Evolutionary conservation across 306 rosid genomes (phyloP).

Genomic region (Chamaecrista fasciculata): DNA sequence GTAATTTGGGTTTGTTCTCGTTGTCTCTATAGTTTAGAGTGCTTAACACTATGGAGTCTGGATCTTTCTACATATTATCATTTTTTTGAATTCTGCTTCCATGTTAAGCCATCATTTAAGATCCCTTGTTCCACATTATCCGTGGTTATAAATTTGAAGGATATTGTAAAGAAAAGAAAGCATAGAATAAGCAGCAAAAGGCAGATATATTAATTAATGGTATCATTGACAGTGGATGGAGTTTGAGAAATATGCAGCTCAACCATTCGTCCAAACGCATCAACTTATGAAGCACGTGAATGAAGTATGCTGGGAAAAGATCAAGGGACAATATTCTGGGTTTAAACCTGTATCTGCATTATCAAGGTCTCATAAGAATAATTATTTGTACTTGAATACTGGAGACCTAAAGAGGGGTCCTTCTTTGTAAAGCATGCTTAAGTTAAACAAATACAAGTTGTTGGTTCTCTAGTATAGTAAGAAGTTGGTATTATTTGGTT

Average conservation of each 20-base stretch:
- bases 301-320: constrained; percentile 53
- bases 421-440: constrained; percentile 24
- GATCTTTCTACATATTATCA: constrained; percentile 4
- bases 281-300: constrained; percentile 40
- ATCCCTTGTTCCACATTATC: background rate
- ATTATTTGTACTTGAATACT: constrained; percentile 50
- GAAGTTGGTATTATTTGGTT: constrained; percentile 21
- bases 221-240: constrained; percentile 78
- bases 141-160: background rate
- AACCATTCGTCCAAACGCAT: constrained; percentile 47
- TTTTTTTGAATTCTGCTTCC: constrained; percentile 6
- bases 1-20: background rate
- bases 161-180: background rate
- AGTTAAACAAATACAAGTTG: background rate
- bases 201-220: background rate
- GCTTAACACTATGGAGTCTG: no score
- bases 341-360: constrained; percentile 46
- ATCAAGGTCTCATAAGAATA: constrained; percentile 27
- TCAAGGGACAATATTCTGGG: constrained; percentile 54
- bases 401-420: constrained; percentile 38
- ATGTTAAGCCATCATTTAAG: background rate
- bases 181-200: background rate
- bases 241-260: constrained; percentile 63
- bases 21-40: background rate
- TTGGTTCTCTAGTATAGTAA: constrained; percentile 19